Percentiles rank a stretch among this genome's conserved stretches.
These are phyloP conservation scores for Phalaenopsis hybrid DNA, from an alignment of 116 monocot genomes.

Conservation along the genomic window DNA sequence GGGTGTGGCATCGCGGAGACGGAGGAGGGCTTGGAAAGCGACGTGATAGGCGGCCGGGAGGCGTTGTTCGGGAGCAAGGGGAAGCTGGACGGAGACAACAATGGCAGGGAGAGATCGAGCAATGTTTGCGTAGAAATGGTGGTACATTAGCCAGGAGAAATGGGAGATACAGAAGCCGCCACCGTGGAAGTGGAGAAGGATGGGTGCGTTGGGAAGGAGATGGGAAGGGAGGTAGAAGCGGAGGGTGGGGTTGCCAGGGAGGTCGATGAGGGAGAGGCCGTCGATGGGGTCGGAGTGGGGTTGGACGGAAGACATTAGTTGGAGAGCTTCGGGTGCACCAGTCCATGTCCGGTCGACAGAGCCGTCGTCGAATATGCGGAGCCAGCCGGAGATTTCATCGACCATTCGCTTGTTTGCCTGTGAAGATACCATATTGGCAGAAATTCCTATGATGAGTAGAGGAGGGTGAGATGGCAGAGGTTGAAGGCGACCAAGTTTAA, in stretches of 20 bases:
- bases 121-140: conserved; percentile 68
- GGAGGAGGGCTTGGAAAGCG: conserved; percentile 35
- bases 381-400: conserved; percentile 22
- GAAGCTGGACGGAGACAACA: conserved; percentile 51
- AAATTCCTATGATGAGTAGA: no score
- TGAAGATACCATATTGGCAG: neutral
- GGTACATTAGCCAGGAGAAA: conserved; percentile 56
- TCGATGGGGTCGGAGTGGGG: conserved; percentile 14
- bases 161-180: conserved; percentile 82
- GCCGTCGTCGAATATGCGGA: conserved; percentile 16
- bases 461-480: no score
- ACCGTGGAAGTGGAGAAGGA: conserved; percentile 73
- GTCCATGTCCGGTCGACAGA: conserved; percentile 23
- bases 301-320: conserved; percentile 3
- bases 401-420: neutral
- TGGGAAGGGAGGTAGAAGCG: conserved; percentile 50
- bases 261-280: conserved; percentile 40
- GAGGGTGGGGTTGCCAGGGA: conserved; percentile 34
- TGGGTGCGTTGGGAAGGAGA: conserved; percentile 14
- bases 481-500: no score
- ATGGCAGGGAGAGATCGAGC: conserved; percentile 43
- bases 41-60: conserved; percentile 58
- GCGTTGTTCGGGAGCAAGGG: conserved; percentile 78
- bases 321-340: conserved; percentile 13
- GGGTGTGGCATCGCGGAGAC: conserved; percentile 27